Evolutionary conservation across 2,329 filamentous ascomycete genomes (phyloP).

Genomic region (Talaromyces verruculosus): DNA sequence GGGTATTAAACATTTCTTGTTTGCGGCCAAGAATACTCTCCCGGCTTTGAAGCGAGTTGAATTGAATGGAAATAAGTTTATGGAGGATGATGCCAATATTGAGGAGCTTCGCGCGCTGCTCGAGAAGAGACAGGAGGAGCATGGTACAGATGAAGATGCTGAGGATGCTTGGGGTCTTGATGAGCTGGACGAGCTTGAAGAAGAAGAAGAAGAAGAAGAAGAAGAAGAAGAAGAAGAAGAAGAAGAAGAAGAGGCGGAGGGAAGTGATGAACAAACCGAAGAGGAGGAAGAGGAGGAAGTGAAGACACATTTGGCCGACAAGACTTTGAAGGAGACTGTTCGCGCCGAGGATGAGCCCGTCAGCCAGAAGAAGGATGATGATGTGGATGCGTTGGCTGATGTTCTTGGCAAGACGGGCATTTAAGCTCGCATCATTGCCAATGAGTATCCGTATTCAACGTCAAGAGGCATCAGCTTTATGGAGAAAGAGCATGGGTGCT

Average conservation of each 20-base stretch:
- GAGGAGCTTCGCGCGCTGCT: conserved; percentile 68
- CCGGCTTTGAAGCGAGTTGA: conserved; percentile 82
- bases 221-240: conserved; percentile 69
- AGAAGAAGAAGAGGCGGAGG: too few relatives aligned
- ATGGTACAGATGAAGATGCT: conserved; percentile 59
- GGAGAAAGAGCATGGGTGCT: background rate
- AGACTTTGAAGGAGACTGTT: conserved; percentile 67
- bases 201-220: conserved; percentile 66
- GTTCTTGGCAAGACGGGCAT: conserved; percentile 67
- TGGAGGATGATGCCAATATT: conserved; percentile 76
- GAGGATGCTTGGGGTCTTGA: conserved; percentile 86
- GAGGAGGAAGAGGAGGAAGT: conserved; percentile 68
- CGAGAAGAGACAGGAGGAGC: conserved; percentile 73
- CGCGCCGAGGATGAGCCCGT: conserved; percentile 60
- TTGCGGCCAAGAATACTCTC: conserved; percentile 66
- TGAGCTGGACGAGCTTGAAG: conserved; percentile 80
- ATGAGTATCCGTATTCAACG: too few relatives aligned
- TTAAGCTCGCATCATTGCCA: conserved; percentile 21
- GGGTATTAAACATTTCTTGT: conserved; percentile 69
- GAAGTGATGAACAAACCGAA: conserved; percentile 67
- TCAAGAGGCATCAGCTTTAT: background rate
- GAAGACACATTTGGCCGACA: conserved; percentile 54
- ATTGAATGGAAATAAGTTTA: conserved; percentile 93
- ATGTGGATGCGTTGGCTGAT: conserved; percentile 77
- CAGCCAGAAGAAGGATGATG: conserved; percentile 72